Base-by-base conservation (phyloP, 2,329 filamentous ascomycete species). In the Xylaria arbuscula region DNA sequence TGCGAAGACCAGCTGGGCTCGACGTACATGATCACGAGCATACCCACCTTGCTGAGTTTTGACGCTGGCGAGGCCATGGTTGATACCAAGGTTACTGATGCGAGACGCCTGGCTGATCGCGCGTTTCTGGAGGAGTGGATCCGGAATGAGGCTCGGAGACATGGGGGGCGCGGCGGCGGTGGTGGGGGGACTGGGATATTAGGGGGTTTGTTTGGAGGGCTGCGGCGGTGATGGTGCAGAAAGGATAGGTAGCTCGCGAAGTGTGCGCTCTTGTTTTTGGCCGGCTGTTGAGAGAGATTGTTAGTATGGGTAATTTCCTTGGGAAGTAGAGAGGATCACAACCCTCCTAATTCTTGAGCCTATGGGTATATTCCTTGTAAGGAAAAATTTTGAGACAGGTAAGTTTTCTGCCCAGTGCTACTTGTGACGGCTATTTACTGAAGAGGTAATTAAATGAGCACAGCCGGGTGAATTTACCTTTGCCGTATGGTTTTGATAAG, bases 31-130 rank as follows among this genome's bases (percentile, higher is more conserved):
- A 87, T 90, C 73, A 87, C 82, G 32, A 83, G 82, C 17, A 81
- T 89, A 69, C 88, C 88, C 28, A 89, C 86, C 9, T 77, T 90
- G 65, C 78, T 90, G 57, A 84, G 83, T 74, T 89, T 89, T 73
- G 86, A 88, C 67, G 83, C 82, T 19, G 87, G 85, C 54, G 87
- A 88, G 77, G 81, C 85, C 1, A 82, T 86, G 76, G 78, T 79
- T 0, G 74, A 79, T 61, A 86, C 84, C 51, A 86, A 83, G 77
- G 75, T 88, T 28, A 78, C 80, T 2, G 86, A 89, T 72, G 84
- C 79, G 17, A 81, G 80, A 65, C 80, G 81, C 71, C 78, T 90
- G 68, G 80, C 80, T 2, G 84, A 88, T 72, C 78, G 81, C 28
- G 76, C 78, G 64, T 88, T 86, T 67, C 76, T 89, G 51, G 81